Base-by-base conservation (phyloP, 139 green algal genomes). In the Micractinium sp. region DNA sequence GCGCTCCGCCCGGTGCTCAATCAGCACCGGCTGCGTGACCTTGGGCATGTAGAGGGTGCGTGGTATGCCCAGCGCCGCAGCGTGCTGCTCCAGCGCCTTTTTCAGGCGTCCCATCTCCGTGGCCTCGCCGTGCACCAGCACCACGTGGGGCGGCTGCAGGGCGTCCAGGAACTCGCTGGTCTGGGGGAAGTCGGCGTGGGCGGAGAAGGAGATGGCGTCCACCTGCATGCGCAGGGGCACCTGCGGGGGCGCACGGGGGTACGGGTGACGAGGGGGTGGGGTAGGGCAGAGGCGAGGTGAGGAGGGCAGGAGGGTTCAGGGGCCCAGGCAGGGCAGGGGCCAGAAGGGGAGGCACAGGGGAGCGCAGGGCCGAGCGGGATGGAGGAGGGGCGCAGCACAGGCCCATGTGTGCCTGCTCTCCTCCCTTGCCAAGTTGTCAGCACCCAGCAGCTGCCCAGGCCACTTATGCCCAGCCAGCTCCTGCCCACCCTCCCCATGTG, bases 121-220 rank as follows among this genome's bases (percentile, higher is more conserved):
- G 2, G 94, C 94, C 93, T 99, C 98, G 4, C 98, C 98, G 89
- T 99, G 98, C 56, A 99, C 98, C 81, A 99, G 93, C 87, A 99
- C 94, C 74, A 99, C 95, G 89, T 99, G 95, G 2, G 95, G 94
- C 27, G 97, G 97, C 56, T 87, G 85, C 41, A 99, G 91, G 38
- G 86, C 61, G 61, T 98, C 95, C 67, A 99, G 83, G 90, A 99
- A 99, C 38, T 95, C 93, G 31, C 92, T 95, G 16, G 98, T 99
- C 93, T 99, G 98, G n/a, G 96, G 91, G 90, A 96, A 99, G 92
- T 99, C 98, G 31, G 98, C 97, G 88, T 99, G 98, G 25, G 98
- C 98, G 20, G 94, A 98, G 94, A 99, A 99, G 74, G 95, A 98
- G 81, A 99, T 99, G 89, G 97, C 95, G 85, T 99, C 95, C 71